Conservation (phyloP, 2,329 filamentous ascomycete species). For the Aspergillus pseudoterreus region DNA sequence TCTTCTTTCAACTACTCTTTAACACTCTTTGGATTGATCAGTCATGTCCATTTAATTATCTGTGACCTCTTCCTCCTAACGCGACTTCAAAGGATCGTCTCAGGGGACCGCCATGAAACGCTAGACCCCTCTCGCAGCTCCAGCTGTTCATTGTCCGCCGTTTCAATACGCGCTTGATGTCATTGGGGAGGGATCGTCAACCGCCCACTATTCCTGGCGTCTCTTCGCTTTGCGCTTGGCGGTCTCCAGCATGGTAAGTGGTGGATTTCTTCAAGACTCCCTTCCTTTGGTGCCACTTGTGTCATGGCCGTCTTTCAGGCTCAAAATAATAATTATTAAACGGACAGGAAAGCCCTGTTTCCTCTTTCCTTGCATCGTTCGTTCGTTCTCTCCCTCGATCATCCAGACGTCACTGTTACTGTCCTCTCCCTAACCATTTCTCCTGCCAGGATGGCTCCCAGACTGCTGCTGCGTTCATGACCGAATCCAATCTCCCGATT, state of each 20-base stretch:
- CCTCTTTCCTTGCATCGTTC: constrained; percentile 6
- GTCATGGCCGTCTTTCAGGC: constrained; percentile 23
- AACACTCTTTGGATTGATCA: too few species aligned
- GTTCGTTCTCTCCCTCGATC: background rate
- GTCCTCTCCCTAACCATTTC: background rate
- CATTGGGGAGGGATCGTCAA: constrained; percentile 20
- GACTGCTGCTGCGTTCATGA: background rate
- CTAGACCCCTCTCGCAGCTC: too few species aligned
- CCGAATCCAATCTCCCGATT: background rate
- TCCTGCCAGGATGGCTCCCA: background rate
- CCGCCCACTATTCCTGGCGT: constrained; percentile 28
- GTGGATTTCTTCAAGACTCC: constrained; percentile 10
- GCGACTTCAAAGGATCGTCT: constrained; percentile 9
- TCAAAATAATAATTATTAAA: background rate
- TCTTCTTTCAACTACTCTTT: background rate
- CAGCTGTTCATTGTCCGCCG: constrained; percentile 2
- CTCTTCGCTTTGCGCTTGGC: constrained; percentile 11
- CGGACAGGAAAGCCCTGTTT: constrained; percentile 7
- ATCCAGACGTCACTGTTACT: background rate
- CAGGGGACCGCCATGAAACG: background rate
- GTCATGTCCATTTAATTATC: too few species aligned
- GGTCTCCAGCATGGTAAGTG: constrained; percentile 10
- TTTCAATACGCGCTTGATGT: constrained; percentile 38
- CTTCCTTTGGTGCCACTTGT: constrained; percentile 22
- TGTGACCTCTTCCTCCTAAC: background rate